Evolutionary conservation across 768 basidiomycete genomes (phyloP), one percentile per base, ranked within the genome.

Genomic region (Pleurotus ostreatus): DNA sequence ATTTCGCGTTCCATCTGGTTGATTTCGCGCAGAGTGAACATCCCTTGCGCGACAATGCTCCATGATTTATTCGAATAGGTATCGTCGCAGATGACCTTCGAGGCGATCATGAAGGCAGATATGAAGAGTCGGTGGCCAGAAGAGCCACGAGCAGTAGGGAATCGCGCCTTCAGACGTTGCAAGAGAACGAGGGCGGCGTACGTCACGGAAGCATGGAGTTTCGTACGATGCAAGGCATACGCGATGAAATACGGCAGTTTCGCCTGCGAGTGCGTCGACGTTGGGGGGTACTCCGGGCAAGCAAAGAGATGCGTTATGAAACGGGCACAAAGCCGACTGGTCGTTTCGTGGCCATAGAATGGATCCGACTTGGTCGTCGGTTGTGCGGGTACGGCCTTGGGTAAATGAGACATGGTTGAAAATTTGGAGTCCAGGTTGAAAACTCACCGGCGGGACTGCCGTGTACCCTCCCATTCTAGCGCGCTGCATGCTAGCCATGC

Each of bases 1-100:
- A 97, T 94, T 71, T 95, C 93, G 20, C 92, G 76, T 74, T 95
- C 94, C 93, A 95, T 94, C 77, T 95, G 93, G 70, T 97, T 97
- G 65, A 97, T 88, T 78, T 95, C 94, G 46, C 89, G 80, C 5
- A 95, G 73, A 2, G 77, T 79, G 63, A 94, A 95, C 83, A 93
- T 87, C 25, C 84, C 86, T 69, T 94, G 91, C 0, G 89, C 92
- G 40, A 95, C 93, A 45, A 94, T 88, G 4, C 84, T 82, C 93
- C 93, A 95, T 0, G 88, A 90, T 67, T 93, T 92, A 80, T 94
- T 94, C 13, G 89, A 92, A 68, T 94, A 95, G 0, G 92, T 94
- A 63, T 94, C 92, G 74, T 95, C 92, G 71, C 92, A 94, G 48
- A 93, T 88, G n/a, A 94, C 88, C 66, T 93, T 93, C 8, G 85